A percentile compares a stretch with the other conserved stretches of the same genome.
Conservation (phyloP, 164 flowering plant genomes). For the Vitis labrusca region DNA sequence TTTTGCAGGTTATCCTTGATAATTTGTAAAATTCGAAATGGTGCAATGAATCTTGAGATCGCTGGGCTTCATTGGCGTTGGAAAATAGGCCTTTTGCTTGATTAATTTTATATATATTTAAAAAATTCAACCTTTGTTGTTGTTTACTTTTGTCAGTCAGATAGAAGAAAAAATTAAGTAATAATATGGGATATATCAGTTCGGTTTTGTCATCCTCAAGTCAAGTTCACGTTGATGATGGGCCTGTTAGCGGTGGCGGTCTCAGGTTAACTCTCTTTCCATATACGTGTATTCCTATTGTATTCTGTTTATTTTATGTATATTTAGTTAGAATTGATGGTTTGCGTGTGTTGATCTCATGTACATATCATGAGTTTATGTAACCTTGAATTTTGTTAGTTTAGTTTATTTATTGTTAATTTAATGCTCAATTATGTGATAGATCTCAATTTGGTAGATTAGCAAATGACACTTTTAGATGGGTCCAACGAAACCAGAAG, state of each 20-base stretch:
- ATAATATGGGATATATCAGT: conserved; percentile 71
- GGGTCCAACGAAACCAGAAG: too few relatives aligned
- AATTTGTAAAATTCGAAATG: conserved; percentile 14
- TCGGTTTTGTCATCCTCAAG: conserved; percentile 61
- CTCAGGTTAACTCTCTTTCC: conserved; percentile 53
- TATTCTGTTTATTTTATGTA: too few relatives aligned
- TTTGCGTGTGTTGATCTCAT: too few relatives aligned
- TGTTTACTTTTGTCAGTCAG: conserved; percentile 2
- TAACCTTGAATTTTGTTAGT: too few relatives aligned
- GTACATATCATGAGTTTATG: too few relatives aligned
- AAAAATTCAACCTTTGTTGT: not conserved
- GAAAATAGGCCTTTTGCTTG: not conserved
- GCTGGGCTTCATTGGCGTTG: conserved; percentile 8
- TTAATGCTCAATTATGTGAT: too few relatives aligned
- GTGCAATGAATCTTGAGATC: conserved; percentile 14
- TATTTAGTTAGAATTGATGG: too few relatives aligned
- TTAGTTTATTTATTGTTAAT: too few relatives aligned
- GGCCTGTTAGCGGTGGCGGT: conserved; percentile 90
- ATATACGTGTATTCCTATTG: too few relatives aligned
- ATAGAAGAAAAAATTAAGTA: conserved; percentile 7
- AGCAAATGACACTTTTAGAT: too few relatives aligned
- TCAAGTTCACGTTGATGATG: conserved; percentile 63
- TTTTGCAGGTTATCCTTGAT: conserved; percentile 21
- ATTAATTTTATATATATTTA: too few relatives aligned
- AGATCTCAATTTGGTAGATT: too few relatives aligned